A percentile compares a stretch with the other conserved stretches of the same genome.
Conservation (phyloP, 352 stramenopile genomes). For the Globisporangium orthogonon region DNA sequence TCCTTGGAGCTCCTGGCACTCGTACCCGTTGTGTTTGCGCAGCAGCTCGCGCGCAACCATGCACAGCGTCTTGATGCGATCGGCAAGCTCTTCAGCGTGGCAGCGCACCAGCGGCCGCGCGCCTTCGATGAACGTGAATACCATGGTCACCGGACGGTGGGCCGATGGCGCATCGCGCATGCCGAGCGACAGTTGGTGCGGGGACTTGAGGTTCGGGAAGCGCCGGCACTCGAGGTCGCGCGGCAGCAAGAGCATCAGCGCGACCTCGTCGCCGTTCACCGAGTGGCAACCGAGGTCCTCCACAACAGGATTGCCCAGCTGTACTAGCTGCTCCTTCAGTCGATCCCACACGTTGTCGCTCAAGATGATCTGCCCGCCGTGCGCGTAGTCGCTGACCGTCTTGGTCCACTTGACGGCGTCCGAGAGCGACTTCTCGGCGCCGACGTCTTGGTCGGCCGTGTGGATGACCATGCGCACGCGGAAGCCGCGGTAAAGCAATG, state of each 20-base stretch:
- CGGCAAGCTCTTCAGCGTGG: slow-evolving; percentile 77
- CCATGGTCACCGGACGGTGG: slow-evolving; percentile 78
- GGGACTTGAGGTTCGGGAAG: slow-evolving; percentile 70
- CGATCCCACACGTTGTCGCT: slow-evolving; percentile 84
- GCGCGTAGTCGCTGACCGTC: slow-evolving; percentile 74
- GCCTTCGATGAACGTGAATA: slow-evolving; percentile 88
- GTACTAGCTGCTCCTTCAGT: slow-evolving; percentile 81
- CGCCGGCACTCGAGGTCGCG: slow-evolving; percentile 69
- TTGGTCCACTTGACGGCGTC: slow-evolving; percentile 83
- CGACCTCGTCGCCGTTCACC: slow-evolving; percentile 64
- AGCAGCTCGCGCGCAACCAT: slow-evolving; percentile 68
- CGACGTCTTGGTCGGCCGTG: slow-evolving; percentile 45
- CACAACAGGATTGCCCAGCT: slow-evolving; percentile 84
- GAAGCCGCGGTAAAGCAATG: slow-evolving; percentile 78
- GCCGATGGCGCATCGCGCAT: slow-evolving; percentile 82
- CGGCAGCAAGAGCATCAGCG: slow-evolving; percentile 76
- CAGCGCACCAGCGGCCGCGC: slow-evolving; percentile 72
- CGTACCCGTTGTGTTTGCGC: slow-evolving; percentile 80
- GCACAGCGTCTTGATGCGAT: slow-evolving; percentile 82
- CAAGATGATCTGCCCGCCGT: slow-evolving; percentile 81
- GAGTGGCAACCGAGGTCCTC: slow-evolving; percentile 76
- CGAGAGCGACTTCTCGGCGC: slow-evolving; percentile 50
- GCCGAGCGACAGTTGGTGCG: slow-evolving; percentile 57
- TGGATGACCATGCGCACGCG: slow-evolving; percentile 86
- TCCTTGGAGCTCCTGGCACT: slow-evolving; percentile 84